Conservation (phyloP, 306 rosid species). For the Erythrophleum fordii region DNA sequence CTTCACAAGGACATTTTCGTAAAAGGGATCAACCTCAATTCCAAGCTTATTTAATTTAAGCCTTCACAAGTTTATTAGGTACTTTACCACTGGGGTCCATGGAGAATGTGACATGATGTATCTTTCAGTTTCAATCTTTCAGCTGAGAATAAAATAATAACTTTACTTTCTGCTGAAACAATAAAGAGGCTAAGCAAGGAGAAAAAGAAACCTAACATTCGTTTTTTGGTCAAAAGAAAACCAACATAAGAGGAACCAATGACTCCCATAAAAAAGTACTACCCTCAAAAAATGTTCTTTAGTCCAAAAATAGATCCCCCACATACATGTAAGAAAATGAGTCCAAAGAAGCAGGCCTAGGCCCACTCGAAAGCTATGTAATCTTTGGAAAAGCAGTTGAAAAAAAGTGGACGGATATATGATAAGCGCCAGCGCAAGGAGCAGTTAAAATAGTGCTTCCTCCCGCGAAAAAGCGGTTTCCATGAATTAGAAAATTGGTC, state of each 20-base stretch:
- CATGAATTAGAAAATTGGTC: conserved; percentile 49
- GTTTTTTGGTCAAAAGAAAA: background rate
- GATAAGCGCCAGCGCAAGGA: conserved; percentile 40
- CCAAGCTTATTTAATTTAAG: background rate
- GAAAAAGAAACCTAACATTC: background rate
- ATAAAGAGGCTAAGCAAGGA: background rate
- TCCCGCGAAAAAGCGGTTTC: conserved; percentile 74
- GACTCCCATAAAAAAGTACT: background rate
- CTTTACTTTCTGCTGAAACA: background rate
- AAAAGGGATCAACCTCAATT: background rate
- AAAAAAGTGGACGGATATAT: too few species aligned
- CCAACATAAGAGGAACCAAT: conserved; percentile 6
- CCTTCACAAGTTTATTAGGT: background rate
- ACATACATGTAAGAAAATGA: background rate
- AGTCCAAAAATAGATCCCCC: conserved; percentile 1
- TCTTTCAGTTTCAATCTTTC: too few species aligned
- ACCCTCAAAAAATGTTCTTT: background rate
- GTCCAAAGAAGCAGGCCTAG: background rate
- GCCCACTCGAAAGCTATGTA: conserved; percentile 34
- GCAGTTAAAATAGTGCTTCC: conserved; percentile 56
- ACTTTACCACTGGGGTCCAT: background rate
- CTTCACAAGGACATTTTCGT: background rate
- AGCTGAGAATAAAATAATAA: too few species aligned
- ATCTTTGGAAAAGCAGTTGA: background rate
- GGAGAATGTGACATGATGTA: background rate